These are phyloP conservation scores for Pleoardoris graminearum DNA, from an alignment of 2,329 filamentous ascomycete species.

Conservation along the genomic window DNA sequence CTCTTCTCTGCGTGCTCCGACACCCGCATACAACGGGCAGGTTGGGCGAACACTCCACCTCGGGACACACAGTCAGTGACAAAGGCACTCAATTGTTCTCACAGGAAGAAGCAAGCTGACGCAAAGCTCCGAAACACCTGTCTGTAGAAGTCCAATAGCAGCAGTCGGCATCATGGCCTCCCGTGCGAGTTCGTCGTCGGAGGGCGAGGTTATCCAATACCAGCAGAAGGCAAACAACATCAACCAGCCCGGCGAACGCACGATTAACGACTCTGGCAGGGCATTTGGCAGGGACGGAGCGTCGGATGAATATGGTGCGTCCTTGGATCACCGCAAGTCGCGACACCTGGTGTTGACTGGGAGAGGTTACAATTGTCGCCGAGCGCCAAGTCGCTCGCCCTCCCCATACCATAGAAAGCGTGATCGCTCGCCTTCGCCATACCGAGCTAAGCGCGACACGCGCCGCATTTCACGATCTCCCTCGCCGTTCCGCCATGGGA, in stretches of 20 bases:
- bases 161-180: conserved; percentile 26
- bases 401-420: conserved; percentile 19
- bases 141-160: conserved; percentile 14
- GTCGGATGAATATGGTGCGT: conserved; percentile 27
- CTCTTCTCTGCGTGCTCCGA: conserved; percentile 30
- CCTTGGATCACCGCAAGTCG: neutral
- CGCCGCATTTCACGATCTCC: conserved; percentile 25
- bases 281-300: conserved; percentile 34
- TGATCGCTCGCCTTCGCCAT: conserved; percentile 11
- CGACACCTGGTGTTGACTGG: conserved; percentile 5
- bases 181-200: conserved; percentile 33
- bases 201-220: conserved; percentile 33
- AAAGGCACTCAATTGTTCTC: conserved; percentile 34
- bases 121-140: conserved; percentile 20
- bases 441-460: conserved; percentile 8
- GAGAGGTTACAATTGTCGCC: conserved; percentile 19
- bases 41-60: conserved; percentile 28
- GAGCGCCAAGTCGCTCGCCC: conserved; percentile 35
- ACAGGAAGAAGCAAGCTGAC: conserved; percentile 39
- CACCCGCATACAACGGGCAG: conserved; percentile 24
- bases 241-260: conserved; percentile 32
- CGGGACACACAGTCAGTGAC: conserved; percentile 44
- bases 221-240: conserved; percentile 42
- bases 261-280: conserved; percentile 42
- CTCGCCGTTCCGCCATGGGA: conserved; percentile 30